These are phyloP conservation scores for Piper longum DNA, from an alignment of 164 flowering plant genomes.

Conservation along the genomic window DNA sequence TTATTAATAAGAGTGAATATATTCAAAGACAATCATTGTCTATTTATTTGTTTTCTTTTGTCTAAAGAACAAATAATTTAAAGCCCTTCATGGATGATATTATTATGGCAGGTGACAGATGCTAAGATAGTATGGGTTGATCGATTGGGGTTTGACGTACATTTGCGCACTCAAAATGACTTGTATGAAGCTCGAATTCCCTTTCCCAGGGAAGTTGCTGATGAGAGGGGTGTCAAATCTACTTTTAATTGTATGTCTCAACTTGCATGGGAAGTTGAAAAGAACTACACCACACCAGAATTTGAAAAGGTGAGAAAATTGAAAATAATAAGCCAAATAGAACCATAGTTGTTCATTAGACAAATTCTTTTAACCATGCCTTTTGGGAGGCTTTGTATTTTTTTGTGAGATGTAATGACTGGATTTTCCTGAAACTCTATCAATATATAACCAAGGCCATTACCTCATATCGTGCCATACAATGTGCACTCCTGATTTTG, in stretches of 20 bases:
- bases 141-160: constrained; percentile 77
- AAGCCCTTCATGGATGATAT: too few relatives aligned
- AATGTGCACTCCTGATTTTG: too few relatives aligned
- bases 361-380: too few relatives aligned
- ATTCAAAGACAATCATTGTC: too few relatives aligned
- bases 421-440: too few relatives aligned
- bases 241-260: constrained; percentile 88
- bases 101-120: constrained; percentile 36
- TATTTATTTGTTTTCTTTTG: not conserved
- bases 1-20: too few relatives aligned
- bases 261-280: constrained; percentile 92
- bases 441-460: too few relatives aligned
- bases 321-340: constrained; percentile 20
- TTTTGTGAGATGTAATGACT: too few relatives aligned
- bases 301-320: constrained; percentile 58
- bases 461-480: too few relatives aligned
- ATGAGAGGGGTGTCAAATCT: constrained; percentile 77
- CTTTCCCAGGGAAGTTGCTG: constrained; percentile 75
- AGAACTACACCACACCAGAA: constrained; percentile 36
- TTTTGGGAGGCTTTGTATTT: too few relatives aligned
- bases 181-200: constrained; percentile 67
- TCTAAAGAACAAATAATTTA: not conserved
- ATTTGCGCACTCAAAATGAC: constrained; percentile 30
- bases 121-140: constrained; percentile 88
- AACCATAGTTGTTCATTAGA: not conserved